Base-by-base conservation (phyloP, 768 basidiomycete species). In the Russula sp. region DNA sequence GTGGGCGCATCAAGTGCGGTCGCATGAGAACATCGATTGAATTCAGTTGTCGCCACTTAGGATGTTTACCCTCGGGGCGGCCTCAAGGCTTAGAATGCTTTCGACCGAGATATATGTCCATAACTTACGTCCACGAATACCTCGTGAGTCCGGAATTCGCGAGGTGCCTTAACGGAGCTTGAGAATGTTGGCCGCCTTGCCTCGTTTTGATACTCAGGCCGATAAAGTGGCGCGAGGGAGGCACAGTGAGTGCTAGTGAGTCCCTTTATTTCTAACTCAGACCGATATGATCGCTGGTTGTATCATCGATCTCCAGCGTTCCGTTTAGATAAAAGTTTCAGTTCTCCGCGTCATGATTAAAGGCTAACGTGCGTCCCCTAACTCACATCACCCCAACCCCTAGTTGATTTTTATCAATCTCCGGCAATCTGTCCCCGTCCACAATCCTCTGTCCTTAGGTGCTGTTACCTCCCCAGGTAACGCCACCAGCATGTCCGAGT, bases 221-320 rank as follows among this genome's bases (percentile, higher is more conserved):
- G 57, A 54, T 52, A 44, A 54, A 13, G 53, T 63, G 57, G 37
- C 57, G 44, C 45, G 57, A 47, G 45, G 27, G 27, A 51, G 20
- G 40, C 27, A 59, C 47, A 48, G 7, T 22, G 8, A 20, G 35
- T 18, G 35, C 14, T 35, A 20, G 1, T 5, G 42, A 20, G n/a
- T n/a, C 18, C 16, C 56, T 40, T 14, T 2, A 35, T 31, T 57
- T 52, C 34, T 5, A 57, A 63, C 62, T 63, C 62, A 57, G 62
- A 63, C 49, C 11, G 39, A 35, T 62, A 22, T n/a, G 11, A 34
- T 53, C 20, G 18, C 61, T 62, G 16, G 18, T 37, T 55, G 20
- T 27, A 35, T 50, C 27, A 52, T 18, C 16, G 16, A 32, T 13
- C 32, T 31, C 35, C 22, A 52, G 55, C 45, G 22, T 44, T 35